A percentile compares a stretch with the other conserved stretches of the same genome.
phyloP scores from a whole-genome alignment of 2,329 filamentous ascomycete genomes.

The Xylaria sp. region DNA sequence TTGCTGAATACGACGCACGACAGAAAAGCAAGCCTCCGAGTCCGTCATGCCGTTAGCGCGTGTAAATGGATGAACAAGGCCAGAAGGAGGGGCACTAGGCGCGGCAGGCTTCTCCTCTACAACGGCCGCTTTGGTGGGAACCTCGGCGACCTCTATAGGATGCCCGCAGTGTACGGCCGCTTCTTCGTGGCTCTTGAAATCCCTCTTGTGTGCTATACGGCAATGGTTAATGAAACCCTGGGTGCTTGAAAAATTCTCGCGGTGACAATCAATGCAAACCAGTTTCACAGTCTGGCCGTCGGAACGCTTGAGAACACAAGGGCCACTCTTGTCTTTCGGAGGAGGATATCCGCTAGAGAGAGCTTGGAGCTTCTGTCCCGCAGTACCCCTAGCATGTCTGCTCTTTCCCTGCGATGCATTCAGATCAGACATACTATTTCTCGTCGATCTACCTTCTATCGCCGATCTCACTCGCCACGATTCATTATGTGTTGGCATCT shows the following conservation, averaged over 20 bases:
- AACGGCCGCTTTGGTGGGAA: constrained; percentile 53
- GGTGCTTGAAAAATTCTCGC: constrained; percentile 93
- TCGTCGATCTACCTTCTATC: constrained; percentile 79
- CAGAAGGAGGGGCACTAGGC: constrained; percentile 51
- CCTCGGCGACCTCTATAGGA: constrained; percentile 75
- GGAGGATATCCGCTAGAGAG: constrained; percentile 76
- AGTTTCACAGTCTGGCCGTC: constrained; percentile 90
- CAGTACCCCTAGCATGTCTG: constrained; percentile 60
- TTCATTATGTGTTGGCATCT: constrained; percentile 57
- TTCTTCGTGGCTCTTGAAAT: constrained; percentile 96
- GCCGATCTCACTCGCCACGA: constrained; percentile 58
- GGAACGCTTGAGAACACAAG: constrained; percentile 84
- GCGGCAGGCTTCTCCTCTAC: constrained; percentile 55
- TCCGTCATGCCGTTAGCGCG: constrained; percentile 66
- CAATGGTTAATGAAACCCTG: constrained; percentile 99
- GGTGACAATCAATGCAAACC: constrained; percentile 86
- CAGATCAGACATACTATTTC: constrained; percentile 75
- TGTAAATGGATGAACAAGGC: constrained; percentile 72
- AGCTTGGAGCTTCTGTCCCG: constrained; percentile 73
- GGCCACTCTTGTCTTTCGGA: constrained; percentile 83
- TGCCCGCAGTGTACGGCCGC: constrained; percentile 90
- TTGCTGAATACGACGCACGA: constrained; percentile 62
- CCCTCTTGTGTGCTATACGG: constrained; percentile 91
- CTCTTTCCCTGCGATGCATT: constrained; percentile 59
- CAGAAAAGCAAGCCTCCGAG: constrained; percentile 64